Base-by-base conservation (phyloP, 1,139 yeast genomes). In the Kodamaea ohmeri region DNA sequence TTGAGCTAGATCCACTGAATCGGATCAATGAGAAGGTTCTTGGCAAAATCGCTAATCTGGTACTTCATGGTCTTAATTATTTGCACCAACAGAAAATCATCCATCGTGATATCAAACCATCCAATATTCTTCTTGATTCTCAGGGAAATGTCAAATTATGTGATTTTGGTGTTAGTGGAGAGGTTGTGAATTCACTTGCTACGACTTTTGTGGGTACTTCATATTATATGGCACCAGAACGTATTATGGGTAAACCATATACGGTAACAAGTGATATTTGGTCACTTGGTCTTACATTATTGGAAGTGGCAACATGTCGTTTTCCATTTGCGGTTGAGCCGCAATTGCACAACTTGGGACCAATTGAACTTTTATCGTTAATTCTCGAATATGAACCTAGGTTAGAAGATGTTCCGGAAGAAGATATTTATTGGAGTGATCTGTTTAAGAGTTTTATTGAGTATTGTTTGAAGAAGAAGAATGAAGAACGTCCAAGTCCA, bases 101-200 rank as follows among this genome's bases (percentile, higher is more conserved):
- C 44, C 98, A 92, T 60, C 73, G 98, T 49, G 98, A 83, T 56
- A 83, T 92, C 49, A 92, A 92, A 56, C 97, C 97, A 1, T 95
- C 89, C 45, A 92, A 92, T 58, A 88, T 92, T 41, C 61, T 92
- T 41, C 61, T 92, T 19, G 92, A 87, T 53, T 60, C 64, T 2
- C 52, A 65, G 7, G 98, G 98, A 3, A 82, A 85, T 52, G 90
- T 90, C 37, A 92, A 92, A 58, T 67, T 92, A 34, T 92, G 98
- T 64, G 98, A 92, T 65, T 92, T 92, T 65, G 98, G 98, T n/a
- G 98, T 92, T 24, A 83, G 95, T 52, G 97, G 98, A 8, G 96
- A 89, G 55, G 96, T 92, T 11, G 97, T 90, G 17, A 84, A 90
- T 58, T 88, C 97, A 0, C 67, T 92, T 35, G 97, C 97, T 2